These are phyloP conservation scores for Puccinia coronata DNA, from an alignment of 1,284 basidiomycete genomes.

Conservation along the genomic window DNA sequence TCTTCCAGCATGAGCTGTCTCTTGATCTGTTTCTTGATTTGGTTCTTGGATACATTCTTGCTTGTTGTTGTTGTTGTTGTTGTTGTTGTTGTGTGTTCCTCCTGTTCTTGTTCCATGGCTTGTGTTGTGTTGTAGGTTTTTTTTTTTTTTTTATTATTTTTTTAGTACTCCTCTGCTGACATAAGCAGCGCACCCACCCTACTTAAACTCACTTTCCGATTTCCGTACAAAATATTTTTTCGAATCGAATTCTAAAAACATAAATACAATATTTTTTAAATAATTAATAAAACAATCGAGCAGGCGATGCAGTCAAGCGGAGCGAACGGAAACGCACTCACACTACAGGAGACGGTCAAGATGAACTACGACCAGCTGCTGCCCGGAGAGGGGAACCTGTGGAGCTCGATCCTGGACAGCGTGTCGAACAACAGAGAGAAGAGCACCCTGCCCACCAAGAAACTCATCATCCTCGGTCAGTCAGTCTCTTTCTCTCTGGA, in stretches of 20 bases:
- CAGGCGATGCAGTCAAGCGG: too few species aligned
- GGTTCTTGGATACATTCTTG: slow-evolving; percentile 35
- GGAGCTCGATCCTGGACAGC: slow-evolving; percentile 85
- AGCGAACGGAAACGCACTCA: too few species aligned
- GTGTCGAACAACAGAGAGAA: slow-evolving; percentile 71
- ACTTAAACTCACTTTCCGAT: too few species aligned
- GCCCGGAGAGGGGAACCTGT: slow-evolving; percentile 65
- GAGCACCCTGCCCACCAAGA: slow-evolving; percentile 36
- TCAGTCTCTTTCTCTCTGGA: neutral
- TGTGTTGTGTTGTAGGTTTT: neutral
- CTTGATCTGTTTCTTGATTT: slow-evolving; percentile 29
- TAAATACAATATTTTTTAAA: too few species aligned
- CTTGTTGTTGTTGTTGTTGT: neutral
- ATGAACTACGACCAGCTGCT: slow-evolving; percentile 36
- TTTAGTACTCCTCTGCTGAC: neutral
- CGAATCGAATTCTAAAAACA: too few species aligned
- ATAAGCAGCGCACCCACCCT: too few species aligned
- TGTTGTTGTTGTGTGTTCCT: neutral
- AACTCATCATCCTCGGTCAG: slow-evolving; percentile 38
- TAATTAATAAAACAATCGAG: too few species aligned
- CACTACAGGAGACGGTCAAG: neutral
- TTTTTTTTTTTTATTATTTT: too few species aligned
- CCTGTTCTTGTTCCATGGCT: neutral
- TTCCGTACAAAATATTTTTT: too few species aligned
- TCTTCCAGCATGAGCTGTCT: neutral